Base-by-base conservation (phyloP, 768 basidiomycete species). In the Rhodotorula toruloides region DNA sequence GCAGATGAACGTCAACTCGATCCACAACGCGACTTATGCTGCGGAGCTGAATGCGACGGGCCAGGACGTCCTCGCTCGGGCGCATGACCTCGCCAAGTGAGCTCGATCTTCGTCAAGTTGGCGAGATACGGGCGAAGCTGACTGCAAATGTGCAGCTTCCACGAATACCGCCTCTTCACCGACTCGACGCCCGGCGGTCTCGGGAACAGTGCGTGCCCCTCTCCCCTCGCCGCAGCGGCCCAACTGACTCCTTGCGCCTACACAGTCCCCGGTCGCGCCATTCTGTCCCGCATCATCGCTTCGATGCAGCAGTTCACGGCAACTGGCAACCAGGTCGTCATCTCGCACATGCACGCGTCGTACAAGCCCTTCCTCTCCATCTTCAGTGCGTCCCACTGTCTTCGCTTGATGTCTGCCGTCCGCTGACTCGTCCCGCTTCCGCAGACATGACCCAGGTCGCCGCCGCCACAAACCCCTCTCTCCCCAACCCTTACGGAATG, bases 331-430 rank as follows among this genome's bases (percentile, higher is more conserved):
- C 86, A 88, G 50, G 84, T 91, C 57, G 86, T 88, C 73, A 83
- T 92, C 79, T 81, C 87, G 77, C 76, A 90, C 71, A 81, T 89
- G 72, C 84, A 88, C 79, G 86, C 86, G 22, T 88, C 88, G 68
- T 92, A 92, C 81, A 90, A 91, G 77, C 86, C 90, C 21, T 90
- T 93, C 83, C 86, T 91, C 74, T 90, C 89, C 8, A 81, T 91
- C 77, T 87, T 92, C 83, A 61, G 58, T 59, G 3, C 27, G 58
- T 50, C 53, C 29, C 2, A 0, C 7, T 8, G 39, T 25, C 17
- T 22, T 4, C 12, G 44, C 44, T 12, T 25, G 44, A 22, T 21
- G n/a, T 25, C 21, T 9, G 10, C 21, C 42, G 12, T 42, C 22
- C 2, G 11, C 39, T 32, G 48, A 22, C 37, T 22, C 17, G 12